Base-by-base conservation (phyloP, 306 rosid species). In the Clitoria ternatea region DNA sequence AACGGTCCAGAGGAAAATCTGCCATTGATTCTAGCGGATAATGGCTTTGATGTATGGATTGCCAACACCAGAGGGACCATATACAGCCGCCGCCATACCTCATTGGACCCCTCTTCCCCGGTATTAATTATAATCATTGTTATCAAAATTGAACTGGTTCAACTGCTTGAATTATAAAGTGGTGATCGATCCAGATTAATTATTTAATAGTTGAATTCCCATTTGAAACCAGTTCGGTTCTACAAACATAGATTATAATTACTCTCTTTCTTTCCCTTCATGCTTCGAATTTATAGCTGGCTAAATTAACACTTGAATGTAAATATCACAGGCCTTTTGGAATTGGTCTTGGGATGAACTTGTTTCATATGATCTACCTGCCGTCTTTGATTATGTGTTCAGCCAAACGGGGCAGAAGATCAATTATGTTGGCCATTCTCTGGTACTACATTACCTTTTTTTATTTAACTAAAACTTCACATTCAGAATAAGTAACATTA, bases 281-380 rank as follows among this genome's bases (percentile, higher is more conserved):
- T n/a, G n/a, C n/a, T n/a, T n/a, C n/a, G n/a, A n/a, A 4, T 29
- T 40, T 30, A 26, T 11, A 4, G 30, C 20, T 4, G 59, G 4
- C 7, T 35, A 23, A 17, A 44, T n/a, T 36, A 19, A 19, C 18
- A n/a, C 0, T 49, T 56, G 0, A 6, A n/a, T 68, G 69, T 52
- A 42, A 35, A 65, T 39, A 18, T 79, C 59, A 18, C 86, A 92
- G 97, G 81, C 61, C 0, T 94, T 48, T 64, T 94, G 97, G 99
- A 40, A 89, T 29, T 94, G 97, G 97, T 85, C 96, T 0, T 94
- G 87, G 87, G 99, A 94, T 61, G 96, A 94, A 67, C 72, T 94
- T 13, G 90, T 77, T 40, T 7, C 66, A 37, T 87, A 78, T 69
- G 99, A 94, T 73, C 82, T 94, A 27, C 99, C 99, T 0, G 97